Conservation (phyloP, 306 rosid species). For the Castanopsis chinensis region DNA sequence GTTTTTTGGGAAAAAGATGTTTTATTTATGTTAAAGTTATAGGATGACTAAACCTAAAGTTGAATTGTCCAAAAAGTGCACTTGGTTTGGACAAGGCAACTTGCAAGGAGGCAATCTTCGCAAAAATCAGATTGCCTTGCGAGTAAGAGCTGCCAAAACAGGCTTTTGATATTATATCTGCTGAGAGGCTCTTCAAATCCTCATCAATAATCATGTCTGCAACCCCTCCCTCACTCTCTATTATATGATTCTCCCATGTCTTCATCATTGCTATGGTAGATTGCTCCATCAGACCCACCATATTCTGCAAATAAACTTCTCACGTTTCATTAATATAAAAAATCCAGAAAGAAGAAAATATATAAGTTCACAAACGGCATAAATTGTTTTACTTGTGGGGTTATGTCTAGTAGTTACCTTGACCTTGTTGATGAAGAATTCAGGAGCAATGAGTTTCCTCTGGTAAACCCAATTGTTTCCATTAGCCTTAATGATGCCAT, state of each 20-base stretch:
- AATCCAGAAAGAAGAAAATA: not conserved
- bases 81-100: slow-evolving; percentile 7
- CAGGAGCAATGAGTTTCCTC: slow-evolving; percentile 39
- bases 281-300: slow-evolving; percentile 27
- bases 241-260: slow-evolving; percentile 24
- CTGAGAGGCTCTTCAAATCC: slow-evolving; percentile 25
- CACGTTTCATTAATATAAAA: not conserved
- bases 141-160: slow-evolving; percentile 37
- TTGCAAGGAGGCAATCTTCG: slow-evolving; percentile 27
- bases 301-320: slow-evolving; percentile 18
- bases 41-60: slow-evolving; percentile 15
- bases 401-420: slow-evolving; percentile 17
- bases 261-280: slow-evolving; percentile 1
- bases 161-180: slow-evolving; percentile 28
- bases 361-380: not conserved
- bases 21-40: too few relatives aligned
- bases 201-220: slow-evolving; percentile 29
- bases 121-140: slow-evolving; percentile 36
- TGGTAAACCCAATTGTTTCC: slow-evolving; percentile 27
- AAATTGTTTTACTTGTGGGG: too few relatives aligned
- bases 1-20: too few relatives aligned
- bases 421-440: slow-evolving; percentile 34
- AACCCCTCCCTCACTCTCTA: slow-evolving; percentile 15
- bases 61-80: slow-evolving; percentile 25
- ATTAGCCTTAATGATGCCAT: slow-evolving; percentile 27